phyloP scores from a whole-genome alignment of 2,329 filamentous ascomycete genomes.

The Colletotrichum tropicale region DNA sequence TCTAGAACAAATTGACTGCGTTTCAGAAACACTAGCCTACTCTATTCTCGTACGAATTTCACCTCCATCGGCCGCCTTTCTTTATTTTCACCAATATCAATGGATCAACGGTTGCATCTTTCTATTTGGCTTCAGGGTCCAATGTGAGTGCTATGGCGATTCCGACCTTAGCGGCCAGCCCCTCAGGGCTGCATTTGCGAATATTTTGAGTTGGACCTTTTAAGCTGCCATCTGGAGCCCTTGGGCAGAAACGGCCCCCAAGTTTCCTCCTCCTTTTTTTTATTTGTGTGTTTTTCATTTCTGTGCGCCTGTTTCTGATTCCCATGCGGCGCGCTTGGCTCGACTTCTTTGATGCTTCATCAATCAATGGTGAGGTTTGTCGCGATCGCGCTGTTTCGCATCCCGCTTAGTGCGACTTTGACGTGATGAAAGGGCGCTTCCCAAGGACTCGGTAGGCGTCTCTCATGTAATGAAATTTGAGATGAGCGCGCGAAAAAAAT shows the following conservation, averaged over 20 bases:
- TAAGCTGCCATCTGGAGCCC: neutral
- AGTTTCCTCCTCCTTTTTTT: neutral
- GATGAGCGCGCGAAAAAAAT: neutral
- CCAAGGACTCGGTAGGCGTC: neutral
- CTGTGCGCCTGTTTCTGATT: neutral
- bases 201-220: neutral
- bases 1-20: constrained; percentile 16
- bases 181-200: neutral
- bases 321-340: neutral
- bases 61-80: neutral
- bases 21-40: constrained; percentile 19
- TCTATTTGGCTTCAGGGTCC: neutral
- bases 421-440: neutral
- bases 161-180: neutral
- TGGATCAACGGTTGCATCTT: neutral
- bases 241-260: constrained; percentile 11
- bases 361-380: neutral
- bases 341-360: neutral
- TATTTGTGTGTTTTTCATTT: neutral
- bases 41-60: constrained; percentile 10
- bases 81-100: neutral
- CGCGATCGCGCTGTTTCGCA: neutral
- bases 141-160: neutral
- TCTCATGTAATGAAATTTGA: neutral
- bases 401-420: neutral